Evolutionary conservation across 2,329 filamentous ascomycete species (phyloP).

Genomic region (Sphaerostilbella broomeana): DNA sequence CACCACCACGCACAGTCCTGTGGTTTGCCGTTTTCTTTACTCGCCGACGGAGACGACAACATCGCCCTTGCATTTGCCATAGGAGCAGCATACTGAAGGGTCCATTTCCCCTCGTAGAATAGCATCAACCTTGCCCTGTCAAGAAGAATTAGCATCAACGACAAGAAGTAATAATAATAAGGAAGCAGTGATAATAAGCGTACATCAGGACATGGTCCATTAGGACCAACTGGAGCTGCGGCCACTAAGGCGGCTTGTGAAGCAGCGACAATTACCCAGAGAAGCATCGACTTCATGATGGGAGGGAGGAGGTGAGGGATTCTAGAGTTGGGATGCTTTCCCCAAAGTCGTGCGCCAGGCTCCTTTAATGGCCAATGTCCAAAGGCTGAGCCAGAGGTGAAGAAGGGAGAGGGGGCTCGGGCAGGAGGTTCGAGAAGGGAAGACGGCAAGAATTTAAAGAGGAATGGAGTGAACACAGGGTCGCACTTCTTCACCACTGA

Average conservation of each 20-base stretch:
- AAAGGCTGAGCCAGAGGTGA: too few relatives aligned
- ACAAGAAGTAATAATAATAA: neutral
- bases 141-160: constrained; percentile 1
- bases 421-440: too few relatives aligned
- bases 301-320: too few relatives aligned
- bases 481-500: too few relatives aligned
- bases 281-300: constrained; percentile 9
- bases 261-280: constrained; percentile 9
- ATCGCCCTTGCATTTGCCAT: constrained; percentile 45
- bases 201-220: constrained; percentile 30
- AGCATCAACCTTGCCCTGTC: constrained; percentile 31
- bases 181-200: constrained; percentile 9
- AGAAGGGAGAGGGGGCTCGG: too few relatives aligned
- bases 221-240: constrained; percentile 26
- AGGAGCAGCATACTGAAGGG: constrained; percentile 48
- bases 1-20: too few relatives aligned
- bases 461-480: too few relatives aligned
- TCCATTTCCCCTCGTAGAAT: constrained; percentile 43
- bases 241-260: constrained; percentile 14
- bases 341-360: too few relatives aligned
- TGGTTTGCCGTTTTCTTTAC: too few relatives aligned
- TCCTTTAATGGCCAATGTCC: too few relatives aligned
- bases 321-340: too few relatives aligned
- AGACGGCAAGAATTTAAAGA: too few relatives aligned
- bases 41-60: constrained; percentile 41